Base-by-base conservation (phyloP, 139 green algal genomes). In the Chlorella sp. region DNA sequence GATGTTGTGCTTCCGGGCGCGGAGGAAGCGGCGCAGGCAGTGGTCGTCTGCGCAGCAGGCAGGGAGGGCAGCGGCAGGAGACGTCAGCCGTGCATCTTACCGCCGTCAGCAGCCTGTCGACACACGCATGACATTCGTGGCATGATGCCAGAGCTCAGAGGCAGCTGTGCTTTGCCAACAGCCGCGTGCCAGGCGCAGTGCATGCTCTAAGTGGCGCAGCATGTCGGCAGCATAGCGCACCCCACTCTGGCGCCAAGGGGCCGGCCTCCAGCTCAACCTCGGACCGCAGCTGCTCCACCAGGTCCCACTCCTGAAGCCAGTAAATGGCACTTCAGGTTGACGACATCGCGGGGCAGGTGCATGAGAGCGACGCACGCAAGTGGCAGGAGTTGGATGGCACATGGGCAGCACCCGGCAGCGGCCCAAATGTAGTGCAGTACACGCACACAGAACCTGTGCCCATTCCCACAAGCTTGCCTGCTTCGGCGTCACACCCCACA, bases 21-120 rank as follows among this genome's bases (percentile, higher is more conserved):
- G 84, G 82, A 96, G 81, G 84, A 95, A 96, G 28, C 94, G 91
- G 48, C 91, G 85, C 57, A 96, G 90, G 28, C 30, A 61, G n/a
- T 73, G 32, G 12, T 80, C 40, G 78, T 90, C 87, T 89, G 85
- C n/a, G 30, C 42, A 18, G 53, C 39, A 73, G 7, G 81, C 24
- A 3, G 7, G 0, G 5, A 36, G 34, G 40, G 79, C 7, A 40
- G 26, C 26, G 57, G 39, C n/a, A 3, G 34, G 19, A 21, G 2
- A 14, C 16, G 77, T 53, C 15, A 36, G 3, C 32, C 21, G 18
- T 32, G 32, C 73, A 80, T 34, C 2, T 32, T 32, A 76, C 48
- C n/a, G 68, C 68, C 26, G 75, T 26, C 1, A 86, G 34, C 24
- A n/a, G 14, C 3, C 37, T 83, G 18, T 30, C 0, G 4, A 11